Evolutionary conservation across 208 protist genomes (phyloP).

Genomic region (Acanthamoeba healyi): DNA sequence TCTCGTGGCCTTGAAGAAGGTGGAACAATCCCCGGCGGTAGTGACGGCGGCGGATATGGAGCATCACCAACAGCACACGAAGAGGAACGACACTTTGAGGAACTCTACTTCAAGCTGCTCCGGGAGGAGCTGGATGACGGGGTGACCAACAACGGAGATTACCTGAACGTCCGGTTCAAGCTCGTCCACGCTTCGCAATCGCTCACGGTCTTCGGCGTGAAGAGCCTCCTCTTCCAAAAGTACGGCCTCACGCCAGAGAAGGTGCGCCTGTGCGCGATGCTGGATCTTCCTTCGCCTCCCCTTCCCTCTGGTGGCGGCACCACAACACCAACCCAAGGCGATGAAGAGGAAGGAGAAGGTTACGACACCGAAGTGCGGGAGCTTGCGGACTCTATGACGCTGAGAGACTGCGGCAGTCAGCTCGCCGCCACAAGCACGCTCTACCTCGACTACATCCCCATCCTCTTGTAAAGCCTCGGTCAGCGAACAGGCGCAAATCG

Average conservation of each 20-base stretch:
- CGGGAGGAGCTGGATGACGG: not conserved
- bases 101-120: slow-evolving; percentile 1
- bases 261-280: not conserved
- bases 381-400: not conserved
- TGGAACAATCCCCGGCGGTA: no score
- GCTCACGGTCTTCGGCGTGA: not conserved
- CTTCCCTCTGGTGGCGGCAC: not conserved
- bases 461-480: no score
- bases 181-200: not conserved
- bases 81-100: not conserved
- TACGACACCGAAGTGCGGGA: not conserved
- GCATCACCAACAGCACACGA: no score
- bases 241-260: not conserved
- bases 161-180: not conserved
- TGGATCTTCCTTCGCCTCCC: not conserved
- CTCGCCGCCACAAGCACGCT: not conserved
- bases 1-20: not conserved
- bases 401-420: not conserved
- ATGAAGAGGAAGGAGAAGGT: not conserved
- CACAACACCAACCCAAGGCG: not conserved
- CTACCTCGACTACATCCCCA: not conserved
- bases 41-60: no score
- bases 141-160: not conserved
- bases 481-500: no score
- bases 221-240: not conserved